A percentile compares a stretch with the other conserved stretches of the same genome.
Evolutionary conservation across 2,329 filamentous ascomycete species (phyloP).

Genomic region (Plenodomus biglobosus): DNA sequence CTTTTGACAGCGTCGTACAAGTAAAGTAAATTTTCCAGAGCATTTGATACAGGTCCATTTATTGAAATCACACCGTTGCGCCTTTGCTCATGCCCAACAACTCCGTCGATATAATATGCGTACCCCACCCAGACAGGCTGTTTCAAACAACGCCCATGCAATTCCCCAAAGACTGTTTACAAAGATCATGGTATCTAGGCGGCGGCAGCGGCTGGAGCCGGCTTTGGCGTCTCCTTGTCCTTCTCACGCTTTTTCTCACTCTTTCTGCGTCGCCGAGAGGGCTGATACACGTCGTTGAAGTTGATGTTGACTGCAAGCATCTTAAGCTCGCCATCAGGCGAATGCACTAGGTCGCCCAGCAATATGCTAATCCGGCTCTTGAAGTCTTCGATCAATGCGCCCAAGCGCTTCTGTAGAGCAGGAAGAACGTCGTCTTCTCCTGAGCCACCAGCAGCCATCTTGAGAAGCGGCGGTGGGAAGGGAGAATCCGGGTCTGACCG

Average conservation of each 20-base stretch:
- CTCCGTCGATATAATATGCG: too few relatives aligned
- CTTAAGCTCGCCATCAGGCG: constrained; percentile 91
- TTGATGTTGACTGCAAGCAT: constrained; percentile 98
- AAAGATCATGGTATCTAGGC: background rate
- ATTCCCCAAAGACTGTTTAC: too few relatives aligned
- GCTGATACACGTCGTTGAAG: constrained; percentile 95
- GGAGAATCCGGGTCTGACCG: constrained; percentile 46
- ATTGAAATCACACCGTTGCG: too few relatives aligned
- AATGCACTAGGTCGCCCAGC: constrained; percentile 86
- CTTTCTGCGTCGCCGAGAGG: constrained; percentile 64
- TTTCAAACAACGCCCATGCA: too few relatives aligned
- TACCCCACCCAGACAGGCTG: too few relatives aligned
- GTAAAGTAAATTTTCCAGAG: too few relatives aligned
- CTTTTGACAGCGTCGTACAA: too few relatives aligned
- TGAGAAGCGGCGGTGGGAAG: constrained; percentile 46
- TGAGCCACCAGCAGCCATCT: constrained; percentile 36
- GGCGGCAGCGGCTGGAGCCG: background rate
- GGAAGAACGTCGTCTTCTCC: constrained; percentile 68
- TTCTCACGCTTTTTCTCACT: constrained; percentile 31
- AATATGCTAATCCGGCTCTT: constrained; percentile 74
- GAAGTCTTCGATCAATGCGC: constrained; percentile 74
- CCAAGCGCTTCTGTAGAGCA: constrained; percentile 72
- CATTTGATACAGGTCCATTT: too few relatives aligned
- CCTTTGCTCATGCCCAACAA: too few relatives aligned
- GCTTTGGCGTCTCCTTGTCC: constrained; percentile 32